These are phyloP conservation scores for Suhomyces prunicola DNA, from an alignment of 805 yeast species.

Conservation along the genomic window DNA sequence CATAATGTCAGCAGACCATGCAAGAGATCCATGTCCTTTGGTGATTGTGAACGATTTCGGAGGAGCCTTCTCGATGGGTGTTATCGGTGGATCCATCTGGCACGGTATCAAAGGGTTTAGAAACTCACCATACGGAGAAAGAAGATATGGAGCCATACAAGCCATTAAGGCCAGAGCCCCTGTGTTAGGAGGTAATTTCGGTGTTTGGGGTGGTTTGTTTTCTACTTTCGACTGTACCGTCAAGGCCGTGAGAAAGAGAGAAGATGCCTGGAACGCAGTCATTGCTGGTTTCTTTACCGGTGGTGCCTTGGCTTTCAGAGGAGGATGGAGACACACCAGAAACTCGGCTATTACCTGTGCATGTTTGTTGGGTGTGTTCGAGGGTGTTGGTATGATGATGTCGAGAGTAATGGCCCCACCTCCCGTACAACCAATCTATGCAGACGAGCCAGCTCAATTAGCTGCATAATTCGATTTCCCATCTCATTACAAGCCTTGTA, in stretches of 20 bases:
- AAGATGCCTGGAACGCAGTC: conserved; percentile 97
- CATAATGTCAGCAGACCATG: conserved; percentile 87
- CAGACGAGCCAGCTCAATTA: conserved; percentile 37
- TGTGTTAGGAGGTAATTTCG: conserved; percentile 97
- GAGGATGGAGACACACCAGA: conserved; percentile 96
- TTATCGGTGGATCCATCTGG: conserved; percentile 97
- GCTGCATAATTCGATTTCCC: conserved; percentile 26
- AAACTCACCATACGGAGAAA: conserved; percentile 95
- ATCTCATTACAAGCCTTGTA: background rate
- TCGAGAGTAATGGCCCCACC: conserved; percentile 84
- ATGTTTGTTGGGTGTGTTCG: conserved; percentile 91
- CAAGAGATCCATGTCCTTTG: conserved; percentile 98
- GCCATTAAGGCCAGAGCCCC: conserved; percentile 98
- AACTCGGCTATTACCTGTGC: conserved; percentile 98
- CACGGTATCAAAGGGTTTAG: conserved; percentile 98
- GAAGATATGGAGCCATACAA: conserved; percentile 81
- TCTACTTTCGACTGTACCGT: conserved; percentile 95
- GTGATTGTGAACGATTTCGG: conserved; percentile 96
- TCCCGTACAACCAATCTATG: conserved; percentile 44
- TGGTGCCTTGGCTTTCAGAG: conserved; percentile 96
- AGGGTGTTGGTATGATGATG: conserved; percentile 97
- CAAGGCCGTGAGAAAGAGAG: conserved; percentile 93
- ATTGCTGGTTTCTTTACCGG: conserved; percentile 98
- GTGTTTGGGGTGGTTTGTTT: conserved; percentile 99
- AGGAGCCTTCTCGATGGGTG: conserved; percentile 99